These are phyloP conservation scores for Colletotrichum chrysophilum DNA, from an alignment of 2,329 filamentous ascomycete genomes.

Conservation along the genomic window DNA sequence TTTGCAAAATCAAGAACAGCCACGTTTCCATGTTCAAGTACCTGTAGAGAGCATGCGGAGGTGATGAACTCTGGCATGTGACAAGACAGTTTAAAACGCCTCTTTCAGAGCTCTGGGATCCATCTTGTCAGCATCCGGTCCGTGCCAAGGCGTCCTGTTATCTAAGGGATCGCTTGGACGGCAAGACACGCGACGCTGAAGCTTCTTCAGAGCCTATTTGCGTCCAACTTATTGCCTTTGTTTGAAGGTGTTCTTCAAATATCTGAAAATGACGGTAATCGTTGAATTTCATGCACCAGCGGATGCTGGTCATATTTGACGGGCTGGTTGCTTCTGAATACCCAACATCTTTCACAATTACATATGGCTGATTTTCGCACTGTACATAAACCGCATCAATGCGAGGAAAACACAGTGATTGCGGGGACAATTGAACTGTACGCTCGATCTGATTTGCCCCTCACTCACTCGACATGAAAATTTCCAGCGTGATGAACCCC, in stretches of 20 bases:
- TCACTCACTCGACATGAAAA: slow-evolving; percentile 6
- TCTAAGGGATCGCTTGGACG: neutral
- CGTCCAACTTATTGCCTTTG: neutral
- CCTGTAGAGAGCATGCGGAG: neutral
- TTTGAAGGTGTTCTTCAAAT: neutral
- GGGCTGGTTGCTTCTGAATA: neutral
- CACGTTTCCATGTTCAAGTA: neutral
- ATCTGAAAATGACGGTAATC: neutral
- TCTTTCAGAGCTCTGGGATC: neutral
- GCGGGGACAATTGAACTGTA: slow-evolving; percentile 2
- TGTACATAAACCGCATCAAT: neutral
- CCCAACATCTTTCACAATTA: neutral
- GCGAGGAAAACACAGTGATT: neutral
- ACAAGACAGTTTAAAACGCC: neutral
- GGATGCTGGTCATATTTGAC: neutral
- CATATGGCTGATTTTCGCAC: neutral
- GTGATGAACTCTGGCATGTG: neutral
- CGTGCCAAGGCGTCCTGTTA: neutral
- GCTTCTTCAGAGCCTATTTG: neutral
- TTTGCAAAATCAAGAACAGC: neutral
- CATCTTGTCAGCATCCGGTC: neutral
- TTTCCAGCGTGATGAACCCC: slow-evolving; percentile 17
- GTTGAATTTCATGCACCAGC: neutral
- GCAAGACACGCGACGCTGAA: slow-evolving; percentile 1
- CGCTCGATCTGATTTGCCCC: slow-evolving; percentile 6